These are phyloP conservation scores for Dioscorea zingiberensis DNA, from an alignment of 106 monocot genomes.

Conservation along the genomic window DNA sequence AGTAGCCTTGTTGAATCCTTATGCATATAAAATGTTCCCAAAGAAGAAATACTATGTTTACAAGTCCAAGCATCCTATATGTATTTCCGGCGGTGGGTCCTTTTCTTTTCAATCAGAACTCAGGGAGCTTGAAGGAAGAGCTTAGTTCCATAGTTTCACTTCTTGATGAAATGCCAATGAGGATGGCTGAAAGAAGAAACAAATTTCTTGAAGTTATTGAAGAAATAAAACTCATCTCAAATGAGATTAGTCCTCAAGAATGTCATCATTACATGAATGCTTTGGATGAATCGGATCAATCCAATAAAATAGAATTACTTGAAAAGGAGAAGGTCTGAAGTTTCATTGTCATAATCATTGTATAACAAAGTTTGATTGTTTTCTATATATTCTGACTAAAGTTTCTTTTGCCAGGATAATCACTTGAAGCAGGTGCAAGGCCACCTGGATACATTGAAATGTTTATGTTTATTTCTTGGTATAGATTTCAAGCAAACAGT, in stretches of 20 bases:
- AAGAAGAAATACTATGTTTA: not conserved
- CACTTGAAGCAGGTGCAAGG: conserved; percentile 41
- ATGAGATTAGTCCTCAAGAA: conserved; percentile 36
- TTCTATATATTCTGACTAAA: conserved; percentile 5
- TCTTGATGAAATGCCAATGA: conserved; percentile 58
- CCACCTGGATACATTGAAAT: conserved; percentile 33
- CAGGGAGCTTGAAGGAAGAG: conserved; percentile 54
- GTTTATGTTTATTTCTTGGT: conserved; percentile 51
- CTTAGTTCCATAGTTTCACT: conserved; percentile 47
- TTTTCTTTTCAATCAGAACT: conserved; percentile 18
- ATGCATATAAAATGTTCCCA: not conserved
- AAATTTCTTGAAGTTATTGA: conserved; percentile 48
- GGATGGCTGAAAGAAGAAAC: conserved; percentile 39
- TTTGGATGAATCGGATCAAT: conserved; percentile 59
- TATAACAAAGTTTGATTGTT: not conserved
- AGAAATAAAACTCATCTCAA: conserved; percentile 32
- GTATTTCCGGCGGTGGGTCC: no score
- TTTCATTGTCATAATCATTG: not conserved
- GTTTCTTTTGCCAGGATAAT: conserved; percentile 25
- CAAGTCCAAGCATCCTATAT: not conserved
- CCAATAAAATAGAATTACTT: conserved; percentile 34
- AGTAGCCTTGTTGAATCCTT: not conserved
- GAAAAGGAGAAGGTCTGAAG: conserved; percentile 61
- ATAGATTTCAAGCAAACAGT: conserved; percentile 44
- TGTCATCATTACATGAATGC: conserved; percentile 4